Conservation (phyloP, 2,329 filamentous ascomycete genomes). For the Lojkania enalia region DNA sequence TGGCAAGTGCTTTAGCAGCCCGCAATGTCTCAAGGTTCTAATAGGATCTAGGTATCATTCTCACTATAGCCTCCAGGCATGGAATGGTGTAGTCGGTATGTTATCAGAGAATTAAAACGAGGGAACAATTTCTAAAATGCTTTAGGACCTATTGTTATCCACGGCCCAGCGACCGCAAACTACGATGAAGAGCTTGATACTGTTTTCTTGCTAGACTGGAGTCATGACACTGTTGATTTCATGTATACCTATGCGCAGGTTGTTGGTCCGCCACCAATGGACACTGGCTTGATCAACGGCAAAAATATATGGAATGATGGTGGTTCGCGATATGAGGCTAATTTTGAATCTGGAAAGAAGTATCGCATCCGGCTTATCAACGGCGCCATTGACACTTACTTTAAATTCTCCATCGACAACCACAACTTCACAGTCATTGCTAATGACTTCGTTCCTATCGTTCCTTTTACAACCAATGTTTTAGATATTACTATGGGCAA, state of each 20-base stretch:
- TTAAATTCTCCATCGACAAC: constrained; percentile 44
- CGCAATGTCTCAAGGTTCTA: too few species aligned
- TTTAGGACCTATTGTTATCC: constrained; percentile 43
- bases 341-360: constrained; percentile 37
- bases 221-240: constrained; percentile 22
- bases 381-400: constrained; percentile 41
- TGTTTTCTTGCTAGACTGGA: constrained; percentile 41
- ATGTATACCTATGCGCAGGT: constrained; percentile 23
- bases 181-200: constrained; percentile 45
- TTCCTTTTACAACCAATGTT: constrained; percentile 38
- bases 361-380: constrained; percentile 45
- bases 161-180: constrained; percentile 44
- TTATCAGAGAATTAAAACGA: too few species aligned
- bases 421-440: constrained; percentile 45
- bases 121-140: background rate
- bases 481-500: constrained; percentile 30
- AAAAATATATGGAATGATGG: constrained; percentile 18
- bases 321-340: constrained; percentile 25
- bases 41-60: too few species aligned
- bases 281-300: constrained; percentile 27
- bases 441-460: constrained; percentile 45
- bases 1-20: too few species aligned
- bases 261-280: constrained; percentile 17
- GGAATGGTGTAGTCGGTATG: constrained; percentile 27
- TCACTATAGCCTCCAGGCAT: constrained; percentile 59